A percentile compares a stretch with the other conserved stretches of the same genome.
phyloP scores from a whole-genome alignment of 345 rosid species.

The Heritiera littoralis region DNA sequence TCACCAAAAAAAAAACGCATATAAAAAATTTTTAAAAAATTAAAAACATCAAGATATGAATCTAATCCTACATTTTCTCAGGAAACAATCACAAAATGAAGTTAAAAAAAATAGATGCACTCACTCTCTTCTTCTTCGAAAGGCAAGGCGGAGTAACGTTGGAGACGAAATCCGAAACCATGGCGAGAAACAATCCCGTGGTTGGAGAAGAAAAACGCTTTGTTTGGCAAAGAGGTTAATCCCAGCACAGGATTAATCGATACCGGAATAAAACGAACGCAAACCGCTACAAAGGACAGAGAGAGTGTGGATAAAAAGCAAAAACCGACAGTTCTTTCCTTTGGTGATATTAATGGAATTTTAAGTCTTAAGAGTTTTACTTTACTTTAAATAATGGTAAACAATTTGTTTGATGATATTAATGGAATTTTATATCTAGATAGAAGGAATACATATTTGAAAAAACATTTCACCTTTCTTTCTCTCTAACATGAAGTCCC shows the following conservation, averaged over 20 bases:
- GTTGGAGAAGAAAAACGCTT: neutral
- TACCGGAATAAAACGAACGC: neutral
- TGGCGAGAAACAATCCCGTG: slow-evolving; percentile 5
- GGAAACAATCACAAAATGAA: neutral
- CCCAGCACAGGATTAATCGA: neutral
- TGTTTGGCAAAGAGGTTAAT: neutral
- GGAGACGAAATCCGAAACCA: slow-evolving; percentile 42
- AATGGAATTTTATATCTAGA: too few relatives aligned
- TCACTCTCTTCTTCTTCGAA: slow-evolving; percentile 38
- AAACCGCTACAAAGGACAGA: neutral
- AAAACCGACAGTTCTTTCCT: neutral
- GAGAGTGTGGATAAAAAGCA: neutral
- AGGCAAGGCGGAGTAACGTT: slow-evolving; percentile 28
- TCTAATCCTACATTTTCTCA: neutral
- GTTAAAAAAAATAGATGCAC: neutral
- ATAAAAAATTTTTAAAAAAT: neutral
- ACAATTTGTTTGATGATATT: too few relatives aligned
- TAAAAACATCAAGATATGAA: neutral
- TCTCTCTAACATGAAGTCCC: too few relatives aligned
- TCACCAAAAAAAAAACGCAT: neutral
- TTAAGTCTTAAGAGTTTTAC: too few relatives aligned
- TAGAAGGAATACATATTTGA: too few relatives aligned
- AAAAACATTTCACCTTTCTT: too few relatives aligned
- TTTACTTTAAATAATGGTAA: too few relatives aligned
- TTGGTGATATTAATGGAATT: too few relatives aligned